phyloP scores from a whole-genome alignment of 805 yeast genomes.

The Wickerhamomyces chaumierensis region DNA sequence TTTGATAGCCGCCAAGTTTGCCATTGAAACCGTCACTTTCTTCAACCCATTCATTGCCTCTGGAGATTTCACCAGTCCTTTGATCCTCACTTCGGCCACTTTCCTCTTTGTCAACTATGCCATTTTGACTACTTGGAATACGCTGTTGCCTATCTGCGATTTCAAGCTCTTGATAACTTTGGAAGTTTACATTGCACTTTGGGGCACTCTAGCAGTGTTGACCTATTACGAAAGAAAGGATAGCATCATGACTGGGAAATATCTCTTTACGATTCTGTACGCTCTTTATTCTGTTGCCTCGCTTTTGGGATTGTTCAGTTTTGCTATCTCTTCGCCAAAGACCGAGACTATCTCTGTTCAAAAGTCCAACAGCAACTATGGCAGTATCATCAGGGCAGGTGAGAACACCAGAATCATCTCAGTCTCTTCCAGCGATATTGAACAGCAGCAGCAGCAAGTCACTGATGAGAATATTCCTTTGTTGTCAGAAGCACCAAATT shows the following conservation, averaged over 20 bases:
- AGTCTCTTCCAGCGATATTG: too few species aligned
- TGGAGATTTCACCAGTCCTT: constrained; percentile 35
- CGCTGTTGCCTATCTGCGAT: constrained; percentile 37
- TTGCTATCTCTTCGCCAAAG: constrained; percentile 20
- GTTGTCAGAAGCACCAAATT: constrained; percentile 10
- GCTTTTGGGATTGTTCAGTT: constrained; percentile 37
- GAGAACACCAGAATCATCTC: too few species aligned
- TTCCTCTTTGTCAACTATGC: constrained; percentile 45
- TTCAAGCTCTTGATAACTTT: constrained; percentile 47
- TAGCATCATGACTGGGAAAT: constrained; percentile 36
- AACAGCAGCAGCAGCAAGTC: too few species aligned
- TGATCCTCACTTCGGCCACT: constrained; percentile 35
- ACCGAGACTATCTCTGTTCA: not conserved
- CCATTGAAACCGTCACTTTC: constrained; percentile 28
- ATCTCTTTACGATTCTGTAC: constrained; percentile 34
- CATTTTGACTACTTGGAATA: constrained; percentile 30
- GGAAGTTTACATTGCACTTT: constrained; percentile 42
- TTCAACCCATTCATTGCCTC: constrained; percentile 42
- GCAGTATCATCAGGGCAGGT: constrained; percentile 9
- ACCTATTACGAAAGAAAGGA: constrained; percentile 37
- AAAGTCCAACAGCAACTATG: not conserved
- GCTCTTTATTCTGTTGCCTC: constrained; percentile 34
- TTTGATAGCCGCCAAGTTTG: constrained; percentile 22
- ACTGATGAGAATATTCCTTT: constrained; percentile 24
- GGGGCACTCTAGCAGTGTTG: constrained; percentile 42